Percentiles rank a stretch among this genome's conserved stretches.
Evolutionary conservation across 306 rosid species (phyloP).

Genomic region (Vicia villosa): DNA sequence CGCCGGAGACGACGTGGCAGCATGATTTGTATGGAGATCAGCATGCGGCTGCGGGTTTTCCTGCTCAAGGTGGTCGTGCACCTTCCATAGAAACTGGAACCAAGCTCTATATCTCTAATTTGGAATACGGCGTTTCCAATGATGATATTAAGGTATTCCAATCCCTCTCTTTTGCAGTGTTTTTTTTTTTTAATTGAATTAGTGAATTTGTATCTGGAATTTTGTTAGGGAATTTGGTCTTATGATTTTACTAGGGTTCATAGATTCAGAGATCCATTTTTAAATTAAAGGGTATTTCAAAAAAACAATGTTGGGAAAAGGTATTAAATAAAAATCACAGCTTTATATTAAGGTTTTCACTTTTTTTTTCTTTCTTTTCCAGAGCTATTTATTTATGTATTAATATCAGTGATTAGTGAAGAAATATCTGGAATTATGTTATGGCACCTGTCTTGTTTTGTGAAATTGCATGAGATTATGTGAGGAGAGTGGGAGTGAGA

Average conservation of each 20-base stretch:
- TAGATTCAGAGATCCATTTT: background rate
- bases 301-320: background rate
- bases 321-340: background rate
- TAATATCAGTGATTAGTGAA: background rate
- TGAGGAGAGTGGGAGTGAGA: background rate
- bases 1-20: constrained; percentile 91
- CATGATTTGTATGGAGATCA: constrained; percentile 80
- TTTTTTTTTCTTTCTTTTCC: background rate
- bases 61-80: constrained; percentile 61
- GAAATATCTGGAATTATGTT: background rate
- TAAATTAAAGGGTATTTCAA: background rate
- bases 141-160: constrained; percentile 86
- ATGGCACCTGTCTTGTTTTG: background rate
- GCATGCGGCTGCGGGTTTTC: constrained; percentile 32
- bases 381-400: background rate
- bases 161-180: background rate
- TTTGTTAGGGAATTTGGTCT: background rate
- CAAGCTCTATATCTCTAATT: constrained; percentile 85
- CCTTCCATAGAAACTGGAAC: constrained; percentile 91
- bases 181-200: background rate
- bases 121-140: constrained; percentile 90
- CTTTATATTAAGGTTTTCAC: background rate
- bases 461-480: background rate
- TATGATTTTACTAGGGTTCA: background rate
- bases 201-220: background rate